Evolutionary conservation across 2,329 filamentous ascomycete genomes (phyloP).

Genomic region (Botrytis porri): DNA sequence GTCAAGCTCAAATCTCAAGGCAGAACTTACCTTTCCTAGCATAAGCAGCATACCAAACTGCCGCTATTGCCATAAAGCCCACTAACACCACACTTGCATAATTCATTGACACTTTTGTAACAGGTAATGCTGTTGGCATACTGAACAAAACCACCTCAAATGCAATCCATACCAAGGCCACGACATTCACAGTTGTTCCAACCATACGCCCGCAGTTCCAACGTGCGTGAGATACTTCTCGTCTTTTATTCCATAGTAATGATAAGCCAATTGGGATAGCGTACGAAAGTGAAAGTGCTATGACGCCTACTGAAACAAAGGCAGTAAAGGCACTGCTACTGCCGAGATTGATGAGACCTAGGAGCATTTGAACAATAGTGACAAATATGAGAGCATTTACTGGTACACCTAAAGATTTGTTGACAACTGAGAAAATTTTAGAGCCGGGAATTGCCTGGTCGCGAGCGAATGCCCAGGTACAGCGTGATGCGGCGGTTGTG

Average conservation of each 20-base stretch:
- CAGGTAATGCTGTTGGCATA: slow-evolving; percentile 58
- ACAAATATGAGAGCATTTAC: slow-evolving; percentile 63
- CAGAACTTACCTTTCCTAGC: slow-evolving; percentile 48
- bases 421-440: slow-evolving; percentile 57
- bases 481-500: slow-evolving; percentile 53
- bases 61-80: slow-evolving; percentile 50
- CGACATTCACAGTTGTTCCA: slow-evolving; percentile 57
- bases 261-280: slow-evolving; percentile 72
- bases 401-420: slow-evolving; percentile 59
- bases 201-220: slow-evolving; percentile 58
- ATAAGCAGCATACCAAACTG: slow-evolving; percentile 50
- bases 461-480: slow-evolving; percentile 65
- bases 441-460: slow-evolving; percentile 66
- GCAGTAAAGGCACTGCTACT: slow-evolving; percentile 68
- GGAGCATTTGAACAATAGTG: slow-evolving; percentile 59
- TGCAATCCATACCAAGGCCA: slow-evolving; percentile 55
- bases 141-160: slow-evolving; percentile 63
- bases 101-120: slow-evolving; percentile 58
- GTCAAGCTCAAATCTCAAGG: background rate
- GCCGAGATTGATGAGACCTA: slow-evolving; percentile 68
- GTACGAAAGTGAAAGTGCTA: slow-evolving; percentile 69
- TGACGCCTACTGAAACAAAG: slow-evolving; percentile 68
- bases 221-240: slow-evolving; percentile 49
- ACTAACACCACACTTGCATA: slow-evolving; percentile 50
- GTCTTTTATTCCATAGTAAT: slow-evolving; percentile 60